Evolutionary conservation across 2,329 filamentous ascomycete genomes (phyloP), one percentile per base, ranked within the genome.

Genomic region (Sclerotinia sclerotiorum): DNA sequence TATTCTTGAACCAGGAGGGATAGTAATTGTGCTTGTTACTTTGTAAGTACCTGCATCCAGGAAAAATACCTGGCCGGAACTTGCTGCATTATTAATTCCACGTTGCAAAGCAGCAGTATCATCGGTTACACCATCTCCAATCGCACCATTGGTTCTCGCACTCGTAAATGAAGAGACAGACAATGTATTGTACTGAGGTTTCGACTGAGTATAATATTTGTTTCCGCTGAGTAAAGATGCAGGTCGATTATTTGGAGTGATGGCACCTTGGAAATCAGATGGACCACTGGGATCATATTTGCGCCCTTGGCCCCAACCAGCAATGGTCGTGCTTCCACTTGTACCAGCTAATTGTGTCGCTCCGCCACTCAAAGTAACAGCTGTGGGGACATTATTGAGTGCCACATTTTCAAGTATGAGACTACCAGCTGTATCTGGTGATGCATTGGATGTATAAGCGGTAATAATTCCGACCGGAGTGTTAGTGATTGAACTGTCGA

Each of bases 21-120:
- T 80, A 11, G 73, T 75, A 69, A 85, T 76, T 1, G 84, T 85
- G 19, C 73, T 75, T 5, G 81, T 84, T 24, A 86, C 79, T 63
- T 79, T 79, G 79, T 88, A 89, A 13, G 83, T 78, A 56, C 86
- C 86, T 70, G 83, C 81, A 74, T 87, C 85, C 69, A 88, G 80
- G 78, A 83, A 88, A 13, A 87, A 76, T 58, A 88, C 80, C 69
- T 84, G 81, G 27, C 81, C 80, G n/a, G 78, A 74, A 0, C 78
- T 76, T 5, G 81, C 81, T 5, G 87, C 85, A 2, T 76, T 78
- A 74, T 81, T 80, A 74, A 90, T 82, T 24, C 84, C 83, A 1
- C 74, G 77, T 75, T 90, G 86, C 10, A 90, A 80, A 2, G 85
- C 85, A 6, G 79, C 78, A 3, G 88, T 89, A 73, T 89, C 86